Percentiles rank a stretch among this genome's conserved stretches.
Conservation (phyloP, 345 rosid genomes). For the Isatis tinctoria region DNA sequence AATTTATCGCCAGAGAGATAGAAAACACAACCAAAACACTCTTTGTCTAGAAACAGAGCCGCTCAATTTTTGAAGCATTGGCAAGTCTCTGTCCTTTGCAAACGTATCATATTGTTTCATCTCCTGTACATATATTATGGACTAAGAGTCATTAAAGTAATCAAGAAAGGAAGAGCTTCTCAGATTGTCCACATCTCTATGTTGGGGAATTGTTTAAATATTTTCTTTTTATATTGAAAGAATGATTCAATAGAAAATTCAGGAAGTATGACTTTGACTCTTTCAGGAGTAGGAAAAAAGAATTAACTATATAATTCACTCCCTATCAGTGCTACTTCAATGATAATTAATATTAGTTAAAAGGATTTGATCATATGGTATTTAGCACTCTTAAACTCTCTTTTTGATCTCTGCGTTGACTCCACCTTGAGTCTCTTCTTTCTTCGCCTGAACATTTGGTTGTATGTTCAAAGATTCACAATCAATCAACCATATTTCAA, state of each 20-base stretch:
- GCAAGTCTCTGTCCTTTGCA: not conserved
- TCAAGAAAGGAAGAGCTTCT: not conserved
- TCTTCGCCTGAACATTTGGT: not conserved
- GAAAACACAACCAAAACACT: too few species aligned
- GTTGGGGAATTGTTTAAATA: too few species aligned
- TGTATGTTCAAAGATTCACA: not conserved
- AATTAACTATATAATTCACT: not conserved
- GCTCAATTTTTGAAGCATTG: too few species aligned
- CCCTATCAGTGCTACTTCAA: too few species aligned
- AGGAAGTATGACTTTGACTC: not conserved
- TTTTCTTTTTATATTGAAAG: not conserved
- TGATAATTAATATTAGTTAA: too few species aligned
- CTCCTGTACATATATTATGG: not conserved
- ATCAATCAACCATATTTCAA: not conserved
- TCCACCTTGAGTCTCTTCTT: not conserved
- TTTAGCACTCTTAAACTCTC: not conserved
- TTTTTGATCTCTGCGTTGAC: not conserved
- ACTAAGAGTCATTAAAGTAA: not conserved
- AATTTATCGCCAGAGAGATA: too few species aligned
- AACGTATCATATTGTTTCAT: not conserved
- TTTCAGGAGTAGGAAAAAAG: not conserved
- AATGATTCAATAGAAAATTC: not conserved
- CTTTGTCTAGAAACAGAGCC: too few species aligned
- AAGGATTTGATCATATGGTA: not conserved
- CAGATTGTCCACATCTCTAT: not conserved